These are phyloP conservation scores for Paramecium tetraurelia DNA, from an alignment of 73 alveolate species.

Conservation along the genomic window DNA sequence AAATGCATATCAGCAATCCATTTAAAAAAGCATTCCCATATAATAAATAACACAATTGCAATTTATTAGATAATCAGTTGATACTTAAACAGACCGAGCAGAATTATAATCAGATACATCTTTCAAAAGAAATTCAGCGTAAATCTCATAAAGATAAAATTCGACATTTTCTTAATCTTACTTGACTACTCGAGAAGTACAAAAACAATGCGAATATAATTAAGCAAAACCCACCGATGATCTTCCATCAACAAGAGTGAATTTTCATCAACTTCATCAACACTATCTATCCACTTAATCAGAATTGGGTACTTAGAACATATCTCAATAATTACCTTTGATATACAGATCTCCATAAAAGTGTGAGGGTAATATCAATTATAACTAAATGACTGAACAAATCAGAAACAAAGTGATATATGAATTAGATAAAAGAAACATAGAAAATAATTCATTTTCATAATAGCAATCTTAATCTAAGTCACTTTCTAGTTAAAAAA, in stretches of 20 bases:
- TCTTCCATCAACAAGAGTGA: background rate
- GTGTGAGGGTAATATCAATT: background rate
- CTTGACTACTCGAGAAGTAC: background rate
- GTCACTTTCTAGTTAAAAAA: background rate
- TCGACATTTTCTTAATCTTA: background rate
- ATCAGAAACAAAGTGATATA: background rate
- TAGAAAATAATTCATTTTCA: background rate
- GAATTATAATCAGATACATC: background rate
- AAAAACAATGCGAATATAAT: background rate
- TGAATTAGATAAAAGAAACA: background rate
- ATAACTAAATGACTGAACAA: background rate
- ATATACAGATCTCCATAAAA: background rate
- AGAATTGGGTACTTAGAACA: background rate
- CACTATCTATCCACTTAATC: background rate
- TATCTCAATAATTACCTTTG: background rate
- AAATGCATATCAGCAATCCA: background rate
- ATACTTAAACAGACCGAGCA: background rate
- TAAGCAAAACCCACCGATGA: background rate
- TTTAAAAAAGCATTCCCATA: background rate
- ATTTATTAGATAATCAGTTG: background rate
- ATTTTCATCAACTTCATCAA: background rate
- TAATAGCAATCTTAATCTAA: background rate
- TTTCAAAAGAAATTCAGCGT: background rate
- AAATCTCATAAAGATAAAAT: background rate
- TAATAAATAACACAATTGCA: background rate